Evolutionary conservation across 2,329 filamentous ascomycete genomes (phyloP), one percentile per base, ranked within the genome.

Genomic region (Sphaceloma murrayae): DNA sequence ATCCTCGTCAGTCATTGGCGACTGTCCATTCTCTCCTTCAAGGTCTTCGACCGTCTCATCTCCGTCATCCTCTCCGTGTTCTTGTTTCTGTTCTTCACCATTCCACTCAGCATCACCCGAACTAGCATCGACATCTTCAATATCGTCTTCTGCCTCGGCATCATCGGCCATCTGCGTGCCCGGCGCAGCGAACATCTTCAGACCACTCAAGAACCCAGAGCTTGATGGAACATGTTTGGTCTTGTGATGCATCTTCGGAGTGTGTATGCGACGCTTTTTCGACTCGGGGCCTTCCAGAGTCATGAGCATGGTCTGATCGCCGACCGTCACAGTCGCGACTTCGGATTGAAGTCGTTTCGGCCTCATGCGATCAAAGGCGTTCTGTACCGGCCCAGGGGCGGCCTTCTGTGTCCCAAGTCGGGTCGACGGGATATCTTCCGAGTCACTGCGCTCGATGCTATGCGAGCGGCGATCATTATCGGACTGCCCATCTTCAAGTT

Each of bases 61-160:
- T 87, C 94, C 60, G 77, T 94, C 18, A 69, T 93, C 49, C 67
- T 75, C 48, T 74, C 93, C 2, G n/a, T n/a, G n/a, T n/a, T n/a
- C n/a, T n/a, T n/a, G n/a, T n/a, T n/a, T n/a, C n/a, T n/a, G n/a
- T n/a, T n/a, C n/a, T n/a, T n/a, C n/a, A n/a, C n/a, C n/a, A 74
- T 82, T 27, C 58, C 88, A 57, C 34, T 58, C 53, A 45, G 49
- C 48, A 13, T 62, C 62, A 7, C 59, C 58, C 46, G 56, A 60
- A 27, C 52, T 58, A 39, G 53, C 52, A 24, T 51, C 49, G 4
- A 59, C 58, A 3, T 48, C 40, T 21, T 31, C 49, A 10, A 29
- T 31, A 11, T 24, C 45, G 8, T 49, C 47, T 44, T 61, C 58
- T 21, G 58, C 54, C 30, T 58, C 46, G 19, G 36, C 54, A 29